These are phyloP conservation scores for Dactylonectria estremocensis DNA, from an alignment of 2,329 filamentous ascomycete genomes.

Conservation along the genomic window DNA sequence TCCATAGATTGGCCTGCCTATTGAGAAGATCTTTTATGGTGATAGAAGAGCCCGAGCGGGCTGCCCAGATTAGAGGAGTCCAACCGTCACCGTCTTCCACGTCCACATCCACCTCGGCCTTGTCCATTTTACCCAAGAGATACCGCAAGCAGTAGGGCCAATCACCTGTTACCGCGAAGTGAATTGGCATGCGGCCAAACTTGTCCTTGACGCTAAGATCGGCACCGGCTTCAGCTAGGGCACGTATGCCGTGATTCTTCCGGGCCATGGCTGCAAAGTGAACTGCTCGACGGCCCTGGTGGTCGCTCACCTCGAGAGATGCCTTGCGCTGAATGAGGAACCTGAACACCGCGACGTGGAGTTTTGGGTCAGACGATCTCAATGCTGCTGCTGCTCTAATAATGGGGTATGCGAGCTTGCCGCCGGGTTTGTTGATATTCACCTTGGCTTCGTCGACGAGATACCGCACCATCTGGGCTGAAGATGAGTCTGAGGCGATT, in stretches of 20 bases:
- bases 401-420: neutral
- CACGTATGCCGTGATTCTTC: neutral
- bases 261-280: neutral
- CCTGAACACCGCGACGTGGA: neutral
- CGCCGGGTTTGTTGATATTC: neutral
- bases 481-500: neutral
- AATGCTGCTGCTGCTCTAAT: neutral
- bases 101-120: neutral
- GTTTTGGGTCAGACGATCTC: neutral
- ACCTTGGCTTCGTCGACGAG: slow-evolving; percentile 5
- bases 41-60: neutral
- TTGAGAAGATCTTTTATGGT: neutral
- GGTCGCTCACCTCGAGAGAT: neutral
- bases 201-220: neutral
- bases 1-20: neutral
- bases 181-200: neutral
- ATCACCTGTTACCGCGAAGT: neutral
- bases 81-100: neutral
- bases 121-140: neutral
- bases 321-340: neutral
- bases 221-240: neutral
- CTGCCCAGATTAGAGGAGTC: neutral
- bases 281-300: neutral
- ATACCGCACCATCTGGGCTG: neutral
- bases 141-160: neutral